Evolutionary conservation across 2,329 filamentous ascomycete genomes (phyloP).

Genomic region (Trichoderma sp.): DNA sequence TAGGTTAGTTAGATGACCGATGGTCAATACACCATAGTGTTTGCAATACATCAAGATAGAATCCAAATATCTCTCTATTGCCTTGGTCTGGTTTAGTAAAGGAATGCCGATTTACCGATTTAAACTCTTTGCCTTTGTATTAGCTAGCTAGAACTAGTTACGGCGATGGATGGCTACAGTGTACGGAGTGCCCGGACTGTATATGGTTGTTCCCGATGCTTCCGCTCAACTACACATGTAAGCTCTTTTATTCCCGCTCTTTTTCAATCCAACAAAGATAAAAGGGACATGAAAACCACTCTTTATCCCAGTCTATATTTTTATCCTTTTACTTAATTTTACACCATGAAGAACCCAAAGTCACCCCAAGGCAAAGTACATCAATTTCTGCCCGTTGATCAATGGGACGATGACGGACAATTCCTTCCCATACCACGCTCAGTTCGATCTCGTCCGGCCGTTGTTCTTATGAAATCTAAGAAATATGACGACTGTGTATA

Average conservation of each 20-base stretch:
- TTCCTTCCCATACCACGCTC: background rate
- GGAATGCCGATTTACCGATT: background rate
- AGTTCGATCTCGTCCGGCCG: background rate
- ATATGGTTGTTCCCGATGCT: background rate
- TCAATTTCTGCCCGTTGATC: background rate
- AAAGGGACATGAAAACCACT: background rate
- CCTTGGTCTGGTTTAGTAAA: background rate
- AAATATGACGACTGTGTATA: background rate
- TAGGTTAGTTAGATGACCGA: background rate
- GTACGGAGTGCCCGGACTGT: background rate
- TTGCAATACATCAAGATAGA: background rate
- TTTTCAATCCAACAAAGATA: background rate
- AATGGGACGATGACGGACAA: background rate
- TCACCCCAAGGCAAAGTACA: background rate
- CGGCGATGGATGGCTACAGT: background rate
- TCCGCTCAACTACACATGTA: background rate
- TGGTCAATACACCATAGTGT: background rate
- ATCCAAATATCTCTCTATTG: background rate
- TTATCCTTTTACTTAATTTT: background rate
- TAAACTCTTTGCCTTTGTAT: background rate
- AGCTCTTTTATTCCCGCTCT: background rate
- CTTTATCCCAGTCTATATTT: background rate
- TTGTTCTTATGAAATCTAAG: background rate
- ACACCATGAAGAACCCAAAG: background rate
- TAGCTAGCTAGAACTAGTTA: background rate